Percentiles rank a stretch among this genome's conserved stretches.
Conservation (phyloP, 2,329 filamentous ascomycete species). For the Pyrenochaeta sp. region DNA sequence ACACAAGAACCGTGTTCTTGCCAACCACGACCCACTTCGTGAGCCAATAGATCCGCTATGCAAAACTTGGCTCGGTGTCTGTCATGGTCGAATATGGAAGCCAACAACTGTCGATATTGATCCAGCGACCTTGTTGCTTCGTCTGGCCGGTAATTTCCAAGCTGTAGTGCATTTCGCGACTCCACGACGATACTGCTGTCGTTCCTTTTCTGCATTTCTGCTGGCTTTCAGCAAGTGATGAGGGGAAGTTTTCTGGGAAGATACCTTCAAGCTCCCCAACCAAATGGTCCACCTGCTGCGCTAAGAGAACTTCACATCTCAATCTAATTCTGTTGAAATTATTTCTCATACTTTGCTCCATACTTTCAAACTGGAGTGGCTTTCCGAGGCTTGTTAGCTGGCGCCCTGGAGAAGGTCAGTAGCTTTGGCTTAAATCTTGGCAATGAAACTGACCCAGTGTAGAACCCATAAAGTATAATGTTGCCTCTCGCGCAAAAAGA, state of each 20-base stretch:
- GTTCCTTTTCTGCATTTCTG: neutral
- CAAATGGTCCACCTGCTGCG: neutral
- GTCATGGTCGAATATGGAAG: neutral
- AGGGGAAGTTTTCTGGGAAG: neutral
- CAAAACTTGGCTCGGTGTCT: neutral
- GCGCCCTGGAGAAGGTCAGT: neutral
- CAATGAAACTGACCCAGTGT: slow-evolving; percentile 3
- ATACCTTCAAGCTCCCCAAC: neutral
- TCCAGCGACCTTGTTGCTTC: neutral
- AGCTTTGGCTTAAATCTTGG: neutral
- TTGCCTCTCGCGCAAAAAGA: slow-evolving; percentile 9
- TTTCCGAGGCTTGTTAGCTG: neutral
- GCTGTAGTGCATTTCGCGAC: neutral
- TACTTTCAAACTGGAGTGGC: neutral
- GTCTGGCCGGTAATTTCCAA: neutral
- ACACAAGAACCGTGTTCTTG: neutral
- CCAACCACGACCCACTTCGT: neutral
- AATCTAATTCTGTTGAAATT: neutral
- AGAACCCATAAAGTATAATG: slow-evolving; percentile 5
- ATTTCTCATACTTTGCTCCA: neutral
- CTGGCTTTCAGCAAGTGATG: neutral
- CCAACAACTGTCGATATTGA: neutral
- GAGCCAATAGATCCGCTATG: neutral
- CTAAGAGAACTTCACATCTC: neutral
- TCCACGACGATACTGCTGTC: neutral